These are phyloP conservation scores for Kwoniella dendrophila DNA, from an alignment of 768 basidiomycete species.

Conservation along the genomic window DNA sequence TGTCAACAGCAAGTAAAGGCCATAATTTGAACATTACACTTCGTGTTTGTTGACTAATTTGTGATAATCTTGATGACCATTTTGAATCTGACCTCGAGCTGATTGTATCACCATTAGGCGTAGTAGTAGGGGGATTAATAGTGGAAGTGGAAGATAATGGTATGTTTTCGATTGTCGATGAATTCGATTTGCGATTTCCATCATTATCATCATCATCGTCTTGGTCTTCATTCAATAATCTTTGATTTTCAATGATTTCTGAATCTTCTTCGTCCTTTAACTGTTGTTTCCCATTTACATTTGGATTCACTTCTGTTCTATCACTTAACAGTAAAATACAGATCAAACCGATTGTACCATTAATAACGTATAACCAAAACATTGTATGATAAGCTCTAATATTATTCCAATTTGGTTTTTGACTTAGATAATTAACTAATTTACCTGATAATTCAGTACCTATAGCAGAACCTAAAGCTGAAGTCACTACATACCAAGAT, in stretches of 20 bases:
- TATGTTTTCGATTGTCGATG: constrained; percentile 1
- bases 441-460: constrained; percentile 33
- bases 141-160: background rate
- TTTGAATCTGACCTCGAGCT: background rate
- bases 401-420: constrained; percentile 26
- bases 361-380: constrained; percentile 35
- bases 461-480: constrained; percentile 36
- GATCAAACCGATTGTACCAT: constrained; percentile 31
- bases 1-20: constrained; percentile 37
- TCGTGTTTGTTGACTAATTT: constrained; percentile 32
- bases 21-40: constrained; percentile 42
- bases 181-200: background rate
- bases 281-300: background rate
- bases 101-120: background rate
- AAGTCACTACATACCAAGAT: constrained; percentile 34
- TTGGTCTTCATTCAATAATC: constrained; percentile 10
- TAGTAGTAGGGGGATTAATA: background rate
- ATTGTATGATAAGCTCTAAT: constrained; percentile 36
- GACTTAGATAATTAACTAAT: constrained; percentile 19
- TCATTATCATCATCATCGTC: constrained; percentile 10
- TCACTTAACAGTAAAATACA: constrained; percentile 21
- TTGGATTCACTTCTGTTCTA: constrained; percentile 19
- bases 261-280: constrained; percentile 8
- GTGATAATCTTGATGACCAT: constrained; percentile 20
- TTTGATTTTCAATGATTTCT: constrained; percentile 5